Percentiles rank a stretch among this genome's conserved stretches.
These are phyloP conservation scores for Cystofilobasidium capitatum DNA, from an alignment of 768 basidiomycete species.

Conservation along the genomic window DNA sequence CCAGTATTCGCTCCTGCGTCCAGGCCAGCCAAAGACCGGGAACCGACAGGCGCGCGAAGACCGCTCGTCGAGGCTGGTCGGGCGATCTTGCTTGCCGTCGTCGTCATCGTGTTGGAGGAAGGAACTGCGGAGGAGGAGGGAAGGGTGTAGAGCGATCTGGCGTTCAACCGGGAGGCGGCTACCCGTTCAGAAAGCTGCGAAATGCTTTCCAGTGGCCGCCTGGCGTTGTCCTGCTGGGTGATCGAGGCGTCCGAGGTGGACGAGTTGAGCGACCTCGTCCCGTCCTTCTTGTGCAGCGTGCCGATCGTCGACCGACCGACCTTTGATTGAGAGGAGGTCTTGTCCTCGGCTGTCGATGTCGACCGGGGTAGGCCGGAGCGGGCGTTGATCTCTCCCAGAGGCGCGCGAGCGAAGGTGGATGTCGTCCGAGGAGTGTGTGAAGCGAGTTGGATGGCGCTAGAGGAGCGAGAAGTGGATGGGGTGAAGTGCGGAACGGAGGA, in stretches of 20 bases:
- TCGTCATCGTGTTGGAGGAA: neutral
- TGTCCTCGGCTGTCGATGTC: neutral
- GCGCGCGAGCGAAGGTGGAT: neutral
- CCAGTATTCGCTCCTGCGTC: neutral
- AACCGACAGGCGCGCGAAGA: neutral
- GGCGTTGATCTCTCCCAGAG: neutral
- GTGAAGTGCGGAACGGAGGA: neutral
- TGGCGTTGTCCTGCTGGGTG: neutral
- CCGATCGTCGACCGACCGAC: neutral
- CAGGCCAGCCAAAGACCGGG: neutral
- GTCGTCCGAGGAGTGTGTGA: neutral
- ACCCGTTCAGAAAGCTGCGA: neutral
- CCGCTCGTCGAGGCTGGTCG: neutral
- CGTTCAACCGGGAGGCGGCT: neutral
- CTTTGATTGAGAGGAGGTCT: neutral
- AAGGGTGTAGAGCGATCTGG: neutral
- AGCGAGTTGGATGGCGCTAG: neutral
- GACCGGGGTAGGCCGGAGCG: neutral
- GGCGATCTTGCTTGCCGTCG: neutral
- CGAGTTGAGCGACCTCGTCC: neutral
- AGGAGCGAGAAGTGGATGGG: neutral
- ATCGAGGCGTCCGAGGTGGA: neutral
- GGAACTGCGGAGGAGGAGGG: neutral
- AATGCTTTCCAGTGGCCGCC: neutral
- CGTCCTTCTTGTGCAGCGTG: neutral